A percentile compares a stretch with the other conserved stretches of the same genome.
Evolutionary conservation across 1,284 basidiomycete genomes (phyloP).

Genomic region (Amylostereum areolatum): DNA sequence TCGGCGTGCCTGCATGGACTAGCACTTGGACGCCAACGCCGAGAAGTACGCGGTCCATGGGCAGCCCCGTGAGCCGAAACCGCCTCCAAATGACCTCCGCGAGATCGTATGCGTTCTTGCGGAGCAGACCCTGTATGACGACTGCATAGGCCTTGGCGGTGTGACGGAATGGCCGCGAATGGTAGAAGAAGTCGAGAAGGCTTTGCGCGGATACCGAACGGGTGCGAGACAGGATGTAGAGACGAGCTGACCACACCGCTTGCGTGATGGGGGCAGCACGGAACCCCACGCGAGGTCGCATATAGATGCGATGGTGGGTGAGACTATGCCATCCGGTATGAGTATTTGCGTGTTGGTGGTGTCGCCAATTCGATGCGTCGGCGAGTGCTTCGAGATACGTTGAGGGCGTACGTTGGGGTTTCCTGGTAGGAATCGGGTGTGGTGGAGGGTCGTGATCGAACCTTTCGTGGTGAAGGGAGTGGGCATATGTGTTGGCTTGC

Average conservation of each 20-base stretch:
- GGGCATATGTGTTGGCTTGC: slow-evolving; percentile 20
- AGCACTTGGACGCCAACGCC: slow-evolving; percentile 46
- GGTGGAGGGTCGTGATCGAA: no score
- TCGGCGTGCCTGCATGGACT: slow-evolving; percentile 34
- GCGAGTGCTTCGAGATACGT: no score
- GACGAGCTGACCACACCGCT: slow-evolving; percentile 9
- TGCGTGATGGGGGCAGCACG: slow-evolving; percentile 4
- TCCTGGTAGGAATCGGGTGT: no score
- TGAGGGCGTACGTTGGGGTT: no score
- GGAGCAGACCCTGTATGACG: slow-evolving; percentile 47
- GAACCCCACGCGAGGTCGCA: not conserved
- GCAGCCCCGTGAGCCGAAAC: slow-evolving; percentile 27
- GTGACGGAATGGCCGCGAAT: slow-evolving; percentile 8
- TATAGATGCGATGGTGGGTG: no score
- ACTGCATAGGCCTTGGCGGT: slow-evolving; percentile 42
- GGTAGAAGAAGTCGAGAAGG: slow-evolving; percentile 36
- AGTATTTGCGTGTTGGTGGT: not conserved
- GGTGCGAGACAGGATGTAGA: slow-evolving; percentile 7
- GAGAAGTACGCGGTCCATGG: slow-evolving; percentile 43
- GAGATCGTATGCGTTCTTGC: slow-evolving; percentile 27
- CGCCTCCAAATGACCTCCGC: slow-evolving; percentile 43
- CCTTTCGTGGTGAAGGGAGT: not conserved
- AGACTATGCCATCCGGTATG: not conserved
- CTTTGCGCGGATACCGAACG: slow-evolving; percentile 18
- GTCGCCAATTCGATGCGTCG: no score